Evolutionary conservation across 805 yeast genomes (phyloP), one percentile per base, ranked within the genome.

Genomic region (Huiozyma naganishii): DNA sequence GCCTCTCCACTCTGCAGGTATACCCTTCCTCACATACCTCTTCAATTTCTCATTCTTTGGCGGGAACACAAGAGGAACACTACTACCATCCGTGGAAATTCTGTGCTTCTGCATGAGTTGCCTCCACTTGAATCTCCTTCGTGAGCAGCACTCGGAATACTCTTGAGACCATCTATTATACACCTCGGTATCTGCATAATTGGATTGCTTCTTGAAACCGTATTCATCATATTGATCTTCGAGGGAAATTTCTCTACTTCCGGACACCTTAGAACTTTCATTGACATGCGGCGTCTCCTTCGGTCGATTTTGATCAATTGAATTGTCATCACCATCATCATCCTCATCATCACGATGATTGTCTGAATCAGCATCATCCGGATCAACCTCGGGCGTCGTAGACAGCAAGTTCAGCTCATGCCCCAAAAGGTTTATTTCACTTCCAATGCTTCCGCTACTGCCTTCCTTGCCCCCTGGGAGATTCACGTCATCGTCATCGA

Each of bases 1-100:
- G 1, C 98, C 98, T 51, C 98, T 70, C 97, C 96, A 90, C 58
- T 87, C 96, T 0, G 95, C 89, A 0, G 98, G 97, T 8, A 90
- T 80, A 9, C 98, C 98, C 59, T 84, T 84, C 44, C 97, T 73
- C 9, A 92, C 77, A 54, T 85, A 80, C 46, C 94, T 73, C 55
- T 83, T 82, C 49, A 87, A 69, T 52, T 83, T 86, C 46, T 81
- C 89, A 3, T 88, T 81, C 47, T 74, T 74, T 1, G 90, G 77
- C 0, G 95, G 95, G 51, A 82, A 86, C 49, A 86, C 62, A 0
- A 69, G 65, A 1, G 94, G 92, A 1, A 92, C 90, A 6, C 61
- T 64, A 32, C 71, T 77, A 39, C 69, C 64, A 5, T 66, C 59
- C 8, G 63, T 51, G 6, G 69, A 58, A 4, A 89, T 64, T 0